Evolutionary conservation across 2,329 filamentous ascomycete genomes (phyloP), one percentile per base, ranked within the genome.

Genomic region (Ophiostoma perfectum): DNA sequence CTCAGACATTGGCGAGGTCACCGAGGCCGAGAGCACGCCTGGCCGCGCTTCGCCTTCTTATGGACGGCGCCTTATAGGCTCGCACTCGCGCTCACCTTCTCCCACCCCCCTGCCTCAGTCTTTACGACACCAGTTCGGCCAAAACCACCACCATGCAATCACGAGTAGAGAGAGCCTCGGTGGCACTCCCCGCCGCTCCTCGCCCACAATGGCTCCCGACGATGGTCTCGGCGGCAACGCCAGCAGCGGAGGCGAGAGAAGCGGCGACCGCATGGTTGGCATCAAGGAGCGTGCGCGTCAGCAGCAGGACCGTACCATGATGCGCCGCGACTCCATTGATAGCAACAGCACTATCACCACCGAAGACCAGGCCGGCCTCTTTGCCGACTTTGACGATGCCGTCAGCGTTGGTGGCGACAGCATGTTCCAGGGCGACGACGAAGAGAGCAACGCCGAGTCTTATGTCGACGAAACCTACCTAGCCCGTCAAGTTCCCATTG

Each of bases 371-470:
- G 75, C 77, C 8, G 78, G 74, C n/a, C 69, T 82, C 4, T 87
- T 88, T 77, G 81, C 80, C 71, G 86, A 88, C 72, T 86, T 89
- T 73, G 86, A 88, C 74, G 87, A 89, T 72, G 74, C 80, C 1
- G 80, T 83, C 67, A 89, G 87, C 74, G 82, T 88, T 41, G 87
- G 84, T 70, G 87, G 84, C 70, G 87, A 89, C 73, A 87, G 86
- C 73, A 84, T 84, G 69, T 89, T 89, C 69, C 86, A 89, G 73
- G 87, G 87, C 58, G 87, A 89, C 67, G 87, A 89, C 71, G 87
- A 89, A 74, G 86, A 88, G 74, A 89, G 87, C 74, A 80, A 88
- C 70, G 86, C 85, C 11, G 84, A 84, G 16, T 85, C 81, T 2
- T 86, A 82, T 71, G 77, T 80, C 45, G 82, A 84, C 63, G 83